Evolutionary conservation across 495 filamentous ascomycete species (phyloP), one percentile per base, ranked within the genome.

Genomic region (Jackrogersella minutella): DNA sequence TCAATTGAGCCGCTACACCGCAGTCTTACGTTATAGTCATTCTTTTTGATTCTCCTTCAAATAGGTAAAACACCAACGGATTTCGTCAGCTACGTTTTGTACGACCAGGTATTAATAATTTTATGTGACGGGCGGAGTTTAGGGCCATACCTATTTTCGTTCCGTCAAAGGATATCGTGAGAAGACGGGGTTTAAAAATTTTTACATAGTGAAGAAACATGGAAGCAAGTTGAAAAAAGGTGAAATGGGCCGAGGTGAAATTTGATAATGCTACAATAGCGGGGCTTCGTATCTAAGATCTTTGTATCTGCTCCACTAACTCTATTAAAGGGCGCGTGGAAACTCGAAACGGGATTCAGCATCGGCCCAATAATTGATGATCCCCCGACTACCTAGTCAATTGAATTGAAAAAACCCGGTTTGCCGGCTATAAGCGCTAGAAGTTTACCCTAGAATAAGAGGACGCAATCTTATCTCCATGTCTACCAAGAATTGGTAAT

Each of bases 211-310:
- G 54, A 7, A 44, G 24, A n/a, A 56, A 37, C 24, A 31, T 55
- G 9, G 34, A 50, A 50, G 16, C 16, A 31, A n/a, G 16, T 13
- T 31, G 46, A 31, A 50, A 17, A 50, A 36, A 31, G 10, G 54
- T 26, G 34, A 33, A 31, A 57, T 21, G 56, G 37, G 46, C 64
- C 58, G 53, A 68, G 64, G 58, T 62, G 52, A 68, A 62, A 62
- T 57, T 68, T 62, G 36, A 56, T 26, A 49, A 56, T 62, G 51
- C 39, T 58, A 60, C 33, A n/a, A 67, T 62, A 24, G 58, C 50
- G 58, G 56, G 39, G 37, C 41, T 41, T 66, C 55, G 63, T 66
- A 66, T 66, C 63, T 66, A 49, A 60, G 56, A 55, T 55, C 41
- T 51, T 34, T 44, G n/a, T 9, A 17, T 28, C 30, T 22, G 34